Base-by-base conservation (phyloP, 108 stramenopile species). In the Pseudonitzschia pungens region DNA sequence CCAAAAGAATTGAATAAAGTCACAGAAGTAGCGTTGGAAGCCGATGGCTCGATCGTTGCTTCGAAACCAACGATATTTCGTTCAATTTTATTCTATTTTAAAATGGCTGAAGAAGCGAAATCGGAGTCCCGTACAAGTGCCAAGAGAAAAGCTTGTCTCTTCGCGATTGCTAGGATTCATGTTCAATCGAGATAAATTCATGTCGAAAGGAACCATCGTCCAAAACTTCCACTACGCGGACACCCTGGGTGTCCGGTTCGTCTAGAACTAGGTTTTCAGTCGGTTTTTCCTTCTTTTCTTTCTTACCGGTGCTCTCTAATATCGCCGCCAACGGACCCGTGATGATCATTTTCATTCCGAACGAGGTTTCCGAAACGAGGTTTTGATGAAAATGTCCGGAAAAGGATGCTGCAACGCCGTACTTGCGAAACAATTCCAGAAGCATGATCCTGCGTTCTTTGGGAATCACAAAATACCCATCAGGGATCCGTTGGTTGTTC, bases 381-480 rank as follows among this genome's bases (percentile, higher is more conserved):
- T 90, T 90, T 69, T 90, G 89, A 77, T 90, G 89, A 73, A 90
- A 90, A 51, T 90, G 89, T 20, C 89, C 89, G 3, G 77, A 68
- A 60, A 90, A 87, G 48, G 75, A 76, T 4, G 89, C 89, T 20
- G 74, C 62, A 2, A 90, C 89, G 21, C 73, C 29, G 58, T 87
- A 86, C 66, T 78, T 67, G 8, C 55, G 63, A 73, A 87, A 90
- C 33, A 90, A 54, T 18, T 83, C 78, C 56, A 90, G 36, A 0
- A 82, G 81, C 41, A 52, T 50, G 40, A 31, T 63, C 53, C 89
- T 77, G 52, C 75, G 71, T 58, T 65, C 44, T 48, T 81, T 81
- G 45, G 89, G 89, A 62, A 90, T 81, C 14, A 74, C 65, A 68
- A 90, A 87, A 70, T 87, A 87, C 8, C 68, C 45, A 74, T 90